Evolutionary conservation across 768 basidiomycete genomes (phyloP), one percentile per base, ranked within the genome.

Genomic region (Hericium alpestre): DNA sequence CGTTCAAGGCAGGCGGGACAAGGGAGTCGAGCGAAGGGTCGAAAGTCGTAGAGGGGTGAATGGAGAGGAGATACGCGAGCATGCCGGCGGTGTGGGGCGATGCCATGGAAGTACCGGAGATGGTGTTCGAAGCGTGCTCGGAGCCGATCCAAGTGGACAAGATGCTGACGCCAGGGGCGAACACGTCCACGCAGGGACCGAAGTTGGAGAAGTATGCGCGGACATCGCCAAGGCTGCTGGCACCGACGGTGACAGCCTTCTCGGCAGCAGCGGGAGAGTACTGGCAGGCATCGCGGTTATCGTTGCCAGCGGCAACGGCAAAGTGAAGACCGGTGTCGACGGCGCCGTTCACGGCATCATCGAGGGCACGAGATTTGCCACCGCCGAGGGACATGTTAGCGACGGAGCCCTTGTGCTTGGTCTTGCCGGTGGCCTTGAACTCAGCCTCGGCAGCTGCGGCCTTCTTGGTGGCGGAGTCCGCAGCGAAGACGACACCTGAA

Each of bases 371-470:
- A 5, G 90, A 91, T 75, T 94, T 95, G 58, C 92, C 91, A 65
- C 96, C 96, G 61, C 96, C 96, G 54, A 99, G 86, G 69, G 86
- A 89, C 96, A 99, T 96, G 79, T 95, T 95, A 52, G 87, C 90
- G 54, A 94, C 93, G 16, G 92, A 93, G 22, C 96, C 96, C 76
- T 93, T 94, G 79, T 95, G 90, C 47, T 72, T 73, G 55, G 86
- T 87, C 74, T 80, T 84, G 55, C 90, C 88, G 18, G 90, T 92
- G 32, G 78, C 76, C 54, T 74, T 79, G 59, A 79, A 67, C 68
- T 94, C 90, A 11, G 79, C 78, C 8, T 72, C 74, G 16, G 91
- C 87, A 15, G 76, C 76, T n/a, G 64, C 66, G 0, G 79, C 79
- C 67, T 86, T 90, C 23, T 68, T 63, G 41, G 70, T 67, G 6